These are phyloP conservation scores for Leccinum sublutescens DNA, from an alignment of 768 basidiomycete genomes.

Conservation along the genomic window DNA sequence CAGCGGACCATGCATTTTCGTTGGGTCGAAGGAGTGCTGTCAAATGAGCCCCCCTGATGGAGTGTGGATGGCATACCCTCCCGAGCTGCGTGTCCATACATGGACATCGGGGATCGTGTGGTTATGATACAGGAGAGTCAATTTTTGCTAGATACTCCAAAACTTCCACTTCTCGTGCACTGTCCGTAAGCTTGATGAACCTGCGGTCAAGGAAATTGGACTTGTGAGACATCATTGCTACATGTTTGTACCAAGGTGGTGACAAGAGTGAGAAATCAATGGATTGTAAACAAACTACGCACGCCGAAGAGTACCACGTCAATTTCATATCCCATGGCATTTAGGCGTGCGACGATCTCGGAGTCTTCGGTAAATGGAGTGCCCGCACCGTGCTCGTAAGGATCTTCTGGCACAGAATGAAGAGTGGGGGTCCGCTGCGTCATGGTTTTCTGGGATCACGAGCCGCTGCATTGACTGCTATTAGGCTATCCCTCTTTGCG, in stretches of 20 bases:
- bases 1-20: no score
- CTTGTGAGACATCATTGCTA: background rate
- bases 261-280: background rate
- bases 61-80: background rate
- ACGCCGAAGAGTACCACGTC: background rate
- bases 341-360: background rate
- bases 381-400: background rate
- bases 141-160: background rate
- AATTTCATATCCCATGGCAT: background rate
- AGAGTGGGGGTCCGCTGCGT: background rate
- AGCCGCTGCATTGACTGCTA: background rate
- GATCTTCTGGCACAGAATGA: background rate
- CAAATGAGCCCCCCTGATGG: no score
- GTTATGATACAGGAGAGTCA: background rate
- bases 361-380: background rate
- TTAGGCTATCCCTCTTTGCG: background rate
- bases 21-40: no score
- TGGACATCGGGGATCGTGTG: background rate
- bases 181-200: background rate
- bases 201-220: background rate
- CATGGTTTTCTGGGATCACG: background rate
- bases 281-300: background rate
- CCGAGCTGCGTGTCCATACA: background rate
- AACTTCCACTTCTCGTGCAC: background rate
- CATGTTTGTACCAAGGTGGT: background rate